These are phyloP conservation scores for Neurospora sp. DNA, from an alignment of 495 filamentous ascomycete genomes.

Conservation along the genomic window DNA sequence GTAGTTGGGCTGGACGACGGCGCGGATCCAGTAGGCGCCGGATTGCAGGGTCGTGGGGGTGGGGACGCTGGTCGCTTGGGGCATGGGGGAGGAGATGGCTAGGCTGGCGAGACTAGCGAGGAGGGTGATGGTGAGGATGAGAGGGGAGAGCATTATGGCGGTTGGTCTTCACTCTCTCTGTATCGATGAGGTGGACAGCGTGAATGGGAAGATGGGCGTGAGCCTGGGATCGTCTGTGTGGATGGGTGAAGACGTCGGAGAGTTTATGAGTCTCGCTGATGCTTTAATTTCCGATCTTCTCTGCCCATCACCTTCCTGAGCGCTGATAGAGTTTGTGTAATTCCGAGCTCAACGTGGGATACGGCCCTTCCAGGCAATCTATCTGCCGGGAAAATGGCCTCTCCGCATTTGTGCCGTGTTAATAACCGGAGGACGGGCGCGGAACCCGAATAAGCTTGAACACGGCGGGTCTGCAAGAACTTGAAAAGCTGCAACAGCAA, in stretches of 20 bases:
- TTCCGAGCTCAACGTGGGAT: background rate
- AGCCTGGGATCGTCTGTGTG: too few species aligned
- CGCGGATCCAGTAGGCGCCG: conserved; percentile 52
- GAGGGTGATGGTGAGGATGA: background rate
- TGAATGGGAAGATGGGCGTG: background rate
- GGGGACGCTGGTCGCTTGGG: conserved; percentile 5
- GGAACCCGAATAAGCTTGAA: background rate
- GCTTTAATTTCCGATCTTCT: background rate
- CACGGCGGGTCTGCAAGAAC: too few species aligned
- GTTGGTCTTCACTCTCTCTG: background rate
- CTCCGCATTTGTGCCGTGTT: background rate
- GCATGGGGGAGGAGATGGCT: background rate
- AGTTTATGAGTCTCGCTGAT: background rate
- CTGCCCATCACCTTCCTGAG: background rate
- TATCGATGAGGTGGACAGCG: background rate
- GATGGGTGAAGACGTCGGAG: background rate
- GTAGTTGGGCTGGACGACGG: conserved; percentile 48
- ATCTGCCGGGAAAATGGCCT: background rate
- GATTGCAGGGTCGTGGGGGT: conserved; percentile 30
- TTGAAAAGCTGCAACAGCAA: background rate
- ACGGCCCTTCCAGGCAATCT: background rate
- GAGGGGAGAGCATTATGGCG: background rate
- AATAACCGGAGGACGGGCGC: background rate
- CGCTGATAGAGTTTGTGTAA: accelerated
- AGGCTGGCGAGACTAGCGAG: background rate